Base-by-base conservation (phyloP, 768 basidiomycete species). In the Lactarius indigo region DNA sequence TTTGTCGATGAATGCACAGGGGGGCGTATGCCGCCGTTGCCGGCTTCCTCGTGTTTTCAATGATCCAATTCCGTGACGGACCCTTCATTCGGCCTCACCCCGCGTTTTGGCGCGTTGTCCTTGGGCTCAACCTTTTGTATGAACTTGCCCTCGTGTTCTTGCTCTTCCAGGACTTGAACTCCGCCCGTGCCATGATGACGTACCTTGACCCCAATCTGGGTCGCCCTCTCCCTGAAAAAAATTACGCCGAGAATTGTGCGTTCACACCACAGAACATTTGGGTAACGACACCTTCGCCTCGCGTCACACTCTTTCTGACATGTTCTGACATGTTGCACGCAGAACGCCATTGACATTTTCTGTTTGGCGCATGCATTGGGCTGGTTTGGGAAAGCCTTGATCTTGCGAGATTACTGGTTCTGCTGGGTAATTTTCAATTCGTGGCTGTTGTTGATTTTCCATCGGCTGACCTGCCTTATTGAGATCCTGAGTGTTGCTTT, bases 371-470 rank as follows among this genome's bases (percentile, higher is more conserved):
- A 95, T 75, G 79, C 91, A 44, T 74, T 94, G 57, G 92, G 92
- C 6, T 95, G 92, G 92, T 94, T 92, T 74, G 92, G 92, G 52
- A 95, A 95, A 76, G 92, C 93, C 4, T 84, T 94, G 82, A 89
- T 95, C 71, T 76, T 95, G 73, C 85, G 93, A 28, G 93, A 95
- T 73, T 94, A 95, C 73, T 94, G 92, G 92, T 94, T 94, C 73
- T 94, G 93, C 73, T 94, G 93, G 92, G 92, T 92, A 72, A 65
- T 80, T 76, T 42, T 65, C 47, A 52, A 61, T 57, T 68, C 56
- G 44, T 60, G n/a, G 12, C 23, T 31, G 35, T 26, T 63, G 33
- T 42, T 26, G 17, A 55, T 56, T 58, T 57, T 20, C 33, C 63
- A 56, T 71, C 37, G 70, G 58, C 56, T 62, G 57, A 66, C 68